phyloP scores from a whole-genome alignment of 345 rosid species.

The Citropsis articulata region DNA sequence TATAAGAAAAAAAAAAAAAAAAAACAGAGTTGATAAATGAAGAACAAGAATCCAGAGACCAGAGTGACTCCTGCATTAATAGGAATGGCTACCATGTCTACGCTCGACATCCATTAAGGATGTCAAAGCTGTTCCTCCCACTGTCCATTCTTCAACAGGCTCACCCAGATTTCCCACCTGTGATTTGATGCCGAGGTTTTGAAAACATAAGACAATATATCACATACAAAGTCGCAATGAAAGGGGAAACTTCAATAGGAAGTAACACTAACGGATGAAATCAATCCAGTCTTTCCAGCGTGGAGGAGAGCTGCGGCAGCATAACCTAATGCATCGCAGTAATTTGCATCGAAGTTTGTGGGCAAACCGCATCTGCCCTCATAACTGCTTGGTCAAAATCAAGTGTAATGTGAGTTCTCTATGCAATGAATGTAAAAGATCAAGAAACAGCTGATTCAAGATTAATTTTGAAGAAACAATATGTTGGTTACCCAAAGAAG shows the following conservation, averaged over 20 bases:
- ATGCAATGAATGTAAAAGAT: background rate
- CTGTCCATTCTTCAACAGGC: constrained; percentile 41
- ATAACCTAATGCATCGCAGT: constrained; percentile 47
- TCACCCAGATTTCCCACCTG: constrained; percentile 42
- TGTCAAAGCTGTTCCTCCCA: constrained; percentile 40
- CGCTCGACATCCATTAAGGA: constrained; percentile 59
- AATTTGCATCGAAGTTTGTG: constrained; percentile 39
- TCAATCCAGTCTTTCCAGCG: constrained; percentile 47
- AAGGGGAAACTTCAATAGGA: background rate
- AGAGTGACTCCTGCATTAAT: background rate
- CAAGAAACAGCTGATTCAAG: background rate
- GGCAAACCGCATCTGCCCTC: constrained; percentile 51
- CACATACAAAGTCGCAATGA: background rate
- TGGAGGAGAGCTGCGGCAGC: constrained; percentile 45
- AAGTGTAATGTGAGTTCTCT: background rate
- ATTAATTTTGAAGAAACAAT: too few species aligned
- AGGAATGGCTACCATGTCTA: constrained; percentile 35
- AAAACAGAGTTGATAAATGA: too few species aligned
- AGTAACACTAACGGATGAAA: constrained; percentile 38
- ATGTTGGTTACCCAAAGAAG: constrained; percentile 36
- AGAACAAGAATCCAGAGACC: background rate
- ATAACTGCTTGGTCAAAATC: constrained; percentile 22
- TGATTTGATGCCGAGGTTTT: background rate
- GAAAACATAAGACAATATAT: background rate
- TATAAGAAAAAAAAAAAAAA: background rate